Evolutionary conservation across 495 filamentous ascomycete species (phyloP), one percentile per base, ranked within the genome.

Genomic region (Lepidopterella palustris): DNA sequence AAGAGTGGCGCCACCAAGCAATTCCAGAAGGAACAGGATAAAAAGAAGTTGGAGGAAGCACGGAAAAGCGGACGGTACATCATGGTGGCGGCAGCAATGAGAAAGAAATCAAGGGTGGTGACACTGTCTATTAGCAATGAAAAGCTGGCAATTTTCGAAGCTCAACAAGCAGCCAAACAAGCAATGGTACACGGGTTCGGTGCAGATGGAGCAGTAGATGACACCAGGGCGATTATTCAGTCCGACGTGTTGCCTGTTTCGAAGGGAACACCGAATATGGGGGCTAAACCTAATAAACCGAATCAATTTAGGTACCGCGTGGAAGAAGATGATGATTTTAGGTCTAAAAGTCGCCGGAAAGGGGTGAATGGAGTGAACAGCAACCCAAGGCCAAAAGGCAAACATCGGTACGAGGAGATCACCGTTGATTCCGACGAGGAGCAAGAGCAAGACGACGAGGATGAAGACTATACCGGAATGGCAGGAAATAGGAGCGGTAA

Each of bases 31-130:
- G 67, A 71, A 51, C 64, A 74, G 29, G 62, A 73, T 55, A 61
- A 64, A 10, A 69, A 68, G 29, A 56, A 69, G 15, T 63, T 76
- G 13, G 72, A 74, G 15, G 69, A 71, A 29, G 73, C 73, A n/a
- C 70, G 68, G 60, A 63, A 60, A 27, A 63, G 71, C 29, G 72
- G 69, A 31, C 67, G 70, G 0, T 73, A 65, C 52, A 70, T 71
- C 47, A 67, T 70, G 55, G 64, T 73, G 23, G 62, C 63, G 28
- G 73, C 73, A 28, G 55, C 62, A 24, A 67, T 72, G 56, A 64
- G 65, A 51, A 61, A 60, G 24, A 74, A 72, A 56, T 58, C 58
- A 3, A 68, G 64, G 50, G 57, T 76, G n/a, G 71, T 73, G 3
- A 69, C 57, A 31, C 55, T 76, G 1, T 55, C 29, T 4, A 32